A percentile compares a stretch with the other conserved stretches of the same genome.
These are phyloP conservation scores for Viola pubescens DNA, from an alignment of 441 rosid species.

Conservation along the genomic window DNA sequence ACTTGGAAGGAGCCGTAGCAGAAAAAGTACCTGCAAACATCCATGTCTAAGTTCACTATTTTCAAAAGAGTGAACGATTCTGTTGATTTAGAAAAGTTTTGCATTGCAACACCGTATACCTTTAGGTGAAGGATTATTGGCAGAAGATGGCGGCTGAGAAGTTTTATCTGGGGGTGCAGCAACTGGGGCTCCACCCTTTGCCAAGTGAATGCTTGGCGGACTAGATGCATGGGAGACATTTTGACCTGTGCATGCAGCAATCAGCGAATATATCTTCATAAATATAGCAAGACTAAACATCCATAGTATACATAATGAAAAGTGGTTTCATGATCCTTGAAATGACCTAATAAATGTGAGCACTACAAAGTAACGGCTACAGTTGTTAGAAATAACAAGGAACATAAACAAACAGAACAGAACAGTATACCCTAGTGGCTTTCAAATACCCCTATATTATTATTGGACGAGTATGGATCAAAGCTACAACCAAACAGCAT, in stretches of 20 bases:
- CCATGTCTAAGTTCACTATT: slow-evolving; percentile 9
- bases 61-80: background rate
- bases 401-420: background rate
- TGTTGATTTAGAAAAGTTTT: background rate
- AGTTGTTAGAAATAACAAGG: background rate
- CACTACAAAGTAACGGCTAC: background rate
- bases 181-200: slow-evolving; percentile 37
- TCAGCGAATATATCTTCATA: background rate
- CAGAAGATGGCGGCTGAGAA: slow-evolving; percentile 39
- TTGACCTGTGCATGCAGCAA: slow-evolving; percentile 4
- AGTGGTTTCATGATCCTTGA: background rate
- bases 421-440: background rate
- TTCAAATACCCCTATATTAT: background rate
- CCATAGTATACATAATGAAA: background rate
- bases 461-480: too few species aligned
- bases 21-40: slow-evolving; percentile 34
- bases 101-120: slow-evolving; percentile 27
- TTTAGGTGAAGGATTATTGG: slow-evolving; percentile 34
- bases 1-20: slow-evolving; percentile 41
- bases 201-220: slow-evolving; percentile 29
- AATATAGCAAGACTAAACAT: background rate
- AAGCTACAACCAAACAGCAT: too few species aligned
- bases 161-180: slow-evolving; percentile 42
- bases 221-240: slow-evolving; percentile 36
- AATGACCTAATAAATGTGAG: background rate